Evolutionary conservation across 306 rosid species (phyloP).

Genomic region (Abrus precatorius): DNA sequence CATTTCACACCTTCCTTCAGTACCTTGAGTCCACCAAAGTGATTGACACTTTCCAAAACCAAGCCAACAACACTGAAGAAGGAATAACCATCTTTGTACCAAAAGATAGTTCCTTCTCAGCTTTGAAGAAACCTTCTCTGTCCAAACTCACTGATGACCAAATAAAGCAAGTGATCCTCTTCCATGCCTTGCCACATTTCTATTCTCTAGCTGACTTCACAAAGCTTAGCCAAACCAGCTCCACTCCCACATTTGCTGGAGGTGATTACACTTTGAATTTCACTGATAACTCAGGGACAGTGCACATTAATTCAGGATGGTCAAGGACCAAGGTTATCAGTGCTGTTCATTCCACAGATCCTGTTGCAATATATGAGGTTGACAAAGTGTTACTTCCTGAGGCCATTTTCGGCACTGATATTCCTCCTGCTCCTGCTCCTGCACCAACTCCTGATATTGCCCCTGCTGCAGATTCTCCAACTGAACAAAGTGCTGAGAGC

Average conservation of each 20-base stretch:
- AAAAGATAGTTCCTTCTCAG: conserved; percentile 68
- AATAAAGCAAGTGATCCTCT: conserved; percentile 75
- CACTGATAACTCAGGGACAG: conserved; percentile 77
- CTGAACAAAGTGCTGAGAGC: conserved; percentile 45
- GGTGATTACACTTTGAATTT: conserved; percentile 79
- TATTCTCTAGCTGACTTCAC: conserved; percentile 82
- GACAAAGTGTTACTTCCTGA: conserved; percentile 85
- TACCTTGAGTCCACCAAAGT: conserved; percentile 83
- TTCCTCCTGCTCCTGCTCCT: conserved; percentile 87
- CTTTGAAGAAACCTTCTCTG: conserved; percentile 69
- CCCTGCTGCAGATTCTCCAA: conserved; percentile 85
- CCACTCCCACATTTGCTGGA: conserved; percentile 82
- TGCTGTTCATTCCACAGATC: conserved; percentile 85
- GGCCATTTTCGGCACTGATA: conserved; percentile 86
- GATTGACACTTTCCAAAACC: conserved; percentile 87
- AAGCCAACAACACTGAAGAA: conserved; percentile 92
- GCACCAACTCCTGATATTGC: conserved; percentile 77
- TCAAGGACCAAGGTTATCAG: conserved; percentile 79
- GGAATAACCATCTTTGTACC: conserved; percentile 95
- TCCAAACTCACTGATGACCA: conserved; percentile 73
- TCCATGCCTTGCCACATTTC: conserved; percentile 91
- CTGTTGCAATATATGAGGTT: conserved; percentile 84
- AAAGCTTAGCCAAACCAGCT: conserved; percentile 66
- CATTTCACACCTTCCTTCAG: conserved; percentile 83
- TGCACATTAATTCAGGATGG: conserved; percentile 80